Percentiles rank a stretch among this genome's conserved stretches.
Evolutionary conservation across 108 stramenopile species (phyloP).

Genomic region (Skeletonema potamos): DNA sequence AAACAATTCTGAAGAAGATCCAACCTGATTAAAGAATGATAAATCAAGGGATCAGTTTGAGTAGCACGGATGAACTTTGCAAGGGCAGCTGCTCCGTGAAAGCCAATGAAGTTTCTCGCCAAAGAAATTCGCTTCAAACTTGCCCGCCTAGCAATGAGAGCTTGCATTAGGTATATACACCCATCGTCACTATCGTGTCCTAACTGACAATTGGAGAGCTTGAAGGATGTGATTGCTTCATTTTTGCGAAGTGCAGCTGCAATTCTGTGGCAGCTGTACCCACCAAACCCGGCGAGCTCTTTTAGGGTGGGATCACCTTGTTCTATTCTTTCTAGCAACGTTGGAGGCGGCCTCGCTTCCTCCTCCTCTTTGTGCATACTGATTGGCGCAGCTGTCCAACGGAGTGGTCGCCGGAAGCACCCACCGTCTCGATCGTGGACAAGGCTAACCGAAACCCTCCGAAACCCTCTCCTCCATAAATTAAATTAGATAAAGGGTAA

Average conservation of each 20-base stretch:
- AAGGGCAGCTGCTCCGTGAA: constrained; percentile 10
- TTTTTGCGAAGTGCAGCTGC: constrained; percentile 14
- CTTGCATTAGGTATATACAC: constrained; percentile 15
- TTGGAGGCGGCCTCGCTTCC: not conserved
- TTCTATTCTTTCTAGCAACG: constrained; percentile 9
- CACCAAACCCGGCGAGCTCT: constrained; percentile 22
- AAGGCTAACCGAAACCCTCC: not conserved
- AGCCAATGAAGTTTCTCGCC: constrained; percentile 21
- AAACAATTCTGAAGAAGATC: constrained; percentile 17
- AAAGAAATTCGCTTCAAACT: constrained; percentile 12
- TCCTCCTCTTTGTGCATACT: not conserved
- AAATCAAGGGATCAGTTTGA: not conserved
- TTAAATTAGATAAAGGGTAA: too few species aligned
- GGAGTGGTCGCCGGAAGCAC: not conserved
- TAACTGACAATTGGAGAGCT: constrained; percentile 4
- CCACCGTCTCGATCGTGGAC: not conserved
- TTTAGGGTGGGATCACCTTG: constrained; percentile 14
- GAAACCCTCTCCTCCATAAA: not conserved
- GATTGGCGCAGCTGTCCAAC: not conserved
- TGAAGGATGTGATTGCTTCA: constrained; percentile 12
- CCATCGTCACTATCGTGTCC: not conserved
- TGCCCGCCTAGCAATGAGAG: constrained; percentile 10
- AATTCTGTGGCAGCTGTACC: constrained; percentile 1
- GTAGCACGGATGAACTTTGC: constrained; percentile 9
- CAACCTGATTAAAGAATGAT: constrained; percentile 9